Evolutionary conservation across 2,329 filamentous ascomycete species (phyloP), one percentile per base, ranked within the genome.

Genomic region (Pseudogymnoascus destructans): DNA sequence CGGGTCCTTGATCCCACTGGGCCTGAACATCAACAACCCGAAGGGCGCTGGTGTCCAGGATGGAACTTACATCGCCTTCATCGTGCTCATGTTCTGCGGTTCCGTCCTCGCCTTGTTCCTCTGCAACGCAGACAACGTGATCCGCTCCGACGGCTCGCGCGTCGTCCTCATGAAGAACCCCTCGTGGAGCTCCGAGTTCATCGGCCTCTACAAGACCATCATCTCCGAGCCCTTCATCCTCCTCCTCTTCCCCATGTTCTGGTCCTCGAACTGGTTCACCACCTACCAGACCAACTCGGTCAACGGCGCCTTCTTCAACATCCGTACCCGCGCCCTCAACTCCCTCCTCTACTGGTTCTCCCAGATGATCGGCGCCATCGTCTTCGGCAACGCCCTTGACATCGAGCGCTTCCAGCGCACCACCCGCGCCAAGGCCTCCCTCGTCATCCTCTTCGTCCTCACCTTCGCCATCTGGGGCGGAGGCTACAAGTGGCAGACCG

Each of bases 91-190:
- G 75, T 76, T 86, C 57, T 64, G 79, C 49, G 89, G 89, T 49
- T 87, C 87, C 61, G 64, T 81, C 10, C 74, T 95, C 1, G 81
- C 87, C 27, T 81, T 87, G 67, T 74, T 77, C 38, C 79, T 95
- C 3, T 82, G 82, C 66, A 82, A 93, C 66, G 86, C 87, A 35
- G 79, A 79, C 64, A 79, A 82, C 58, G 80, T 95, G 62, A 74
- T 87, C 63, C 89, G 90, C 61, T 75, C 79, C 35, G 89, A 95
- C 68, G 88, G 89, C 60, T 86, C 86, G 59, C 79, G 82, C 60
- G 83, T 95, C 68, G 89, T 95, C 62, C 73, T 91, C 61, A 95
- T 93, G 86, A 92, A 93, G 75, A 87, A 95, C 71, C 90, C 90
- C 3, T 87, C 86, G 57, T 95, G 87, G 87, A 81, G 81, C 67